phyloP scores from a whole-genome alignment of 345 rosid genomes.

The Arabidopsis suecica region DNA sequence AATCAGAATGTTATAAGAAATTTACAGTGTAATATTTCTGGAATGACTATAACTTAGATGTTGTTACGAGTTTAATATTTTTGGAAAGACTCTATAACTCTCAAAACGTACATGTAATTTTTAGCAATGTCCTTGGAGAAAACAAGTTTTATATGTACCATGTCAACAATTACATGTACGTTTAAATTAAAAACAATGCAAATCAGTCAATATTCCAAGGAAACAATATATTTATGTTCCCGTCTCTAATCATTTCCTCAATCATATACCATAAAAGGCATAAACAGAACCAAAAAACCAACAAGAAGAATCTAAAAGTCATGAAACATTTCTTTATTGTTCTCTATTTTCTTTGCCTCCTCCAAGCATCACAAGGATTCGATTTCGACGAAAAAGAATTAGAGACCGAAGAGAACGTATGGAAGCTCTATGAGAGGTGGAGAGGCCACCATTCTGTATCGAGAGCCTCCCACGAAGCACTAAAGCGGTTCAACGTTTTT shows the following conservation, averaged over 20 bases:
- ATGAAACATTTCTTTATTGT: slow-evolving; percentile 41
- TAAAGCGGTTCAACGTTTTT: slow-evolving; percentile 71
- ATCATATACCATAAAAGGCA: neutral
- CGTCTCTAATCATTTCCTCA: slow-evolving; percentile 15
- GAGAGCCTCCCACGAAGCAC: slow-evolving; percentile 58
- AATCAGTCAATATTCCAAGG: neutral
- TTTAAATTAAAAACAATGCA: neutral
- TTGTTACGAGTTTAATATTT: neutral
- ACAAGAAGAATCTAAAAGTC: neutral
- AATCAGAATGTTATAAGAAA: neutral
- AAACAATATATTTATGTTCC: neutral
- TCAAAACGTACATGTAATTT: too few relatives aligned
- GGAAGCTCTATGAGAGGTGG: slow-evolving; percentile 79
- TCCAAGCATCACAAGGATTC: slow-evolving; percentile 49
- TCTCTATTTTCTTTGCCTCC: slow-evolving; percentile 43
- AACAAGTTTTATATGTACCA: neutral
- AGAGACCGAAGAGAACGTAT: slow-evolving; percentile 60
- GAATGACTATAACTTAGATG: neutral
- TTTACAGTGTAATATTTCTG: neutral
- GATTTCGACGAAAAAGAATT: slow-evolving; percentile 71
- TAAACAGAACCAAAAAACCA: neutral
- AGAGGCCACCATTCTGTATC: slow-evolving; percentile 81
- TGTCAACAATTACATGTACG: neutral
- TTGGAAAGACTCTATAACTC: too few relatives aligned
- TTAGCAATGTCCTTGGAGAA: neutral